Base-by-base conservation (phyloP, 768 basidiomycete species). In the Suillus paluster region DNA sequence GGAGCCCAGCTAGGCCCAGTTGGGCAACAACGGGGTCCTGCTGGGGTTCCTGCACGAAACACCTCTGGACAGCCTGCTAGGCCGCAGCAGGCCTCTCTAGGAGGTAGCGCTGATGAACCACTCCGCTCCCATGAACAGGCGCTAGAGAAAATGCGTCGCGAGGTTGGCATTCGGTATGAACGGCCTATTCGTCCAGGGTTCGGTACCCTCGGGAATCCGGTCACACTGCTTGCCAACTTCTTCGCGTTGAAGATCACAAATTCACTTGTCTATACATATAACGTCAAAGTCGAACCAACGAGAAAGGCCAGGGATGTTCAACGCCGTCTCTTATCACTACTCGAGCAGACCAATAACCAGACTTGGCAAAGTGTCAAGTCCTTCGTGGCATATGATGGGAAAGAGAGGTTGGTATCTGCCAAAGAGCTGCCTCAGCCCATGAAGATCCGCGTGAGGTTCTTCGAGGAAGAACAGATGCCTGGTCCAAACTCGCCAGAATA, bases 201-300 rank as follows among this genome's bases (percentile, higher is more conserved):
- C 57, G 81, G 80, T 6, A 74, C 67, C 1, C 58, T 59, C 15
- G 80, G 81, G 41, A 66, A 44, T 5, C 36, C 65, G 12, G 72
- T 81, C 70, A 76, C 72, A 48, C 67, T 82, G 6, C 77, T 80
- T 17, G 72, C 80, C 11, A 82, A 82, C 56, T 80, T 80, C 73
- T 81, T 82, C 66, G 69, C 80, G 0, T 60, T 82, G 44, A 71
- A 66, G 21, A 66, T 79, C 21, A 77, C 78, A 1, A 76, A 75
- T 49, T 70, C 71, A 3, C 72, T 77, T 7, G 55, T 81, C 5
- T 71, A 71, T 64, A 81, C 80, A 58, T 82, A 82, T 60, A 73
- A 75, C 52, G 70, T 79, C 46, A 62, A 67, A 21, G 70, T 78
- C 14, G 61, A 64, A 5, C 78, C 78, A 23, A 46, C 55, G 10